Evolutionary conservation across 2,329 filamentous ascomycete species (phyloP).

Genomic region (Bipolaris sorokiniana): DNA sequence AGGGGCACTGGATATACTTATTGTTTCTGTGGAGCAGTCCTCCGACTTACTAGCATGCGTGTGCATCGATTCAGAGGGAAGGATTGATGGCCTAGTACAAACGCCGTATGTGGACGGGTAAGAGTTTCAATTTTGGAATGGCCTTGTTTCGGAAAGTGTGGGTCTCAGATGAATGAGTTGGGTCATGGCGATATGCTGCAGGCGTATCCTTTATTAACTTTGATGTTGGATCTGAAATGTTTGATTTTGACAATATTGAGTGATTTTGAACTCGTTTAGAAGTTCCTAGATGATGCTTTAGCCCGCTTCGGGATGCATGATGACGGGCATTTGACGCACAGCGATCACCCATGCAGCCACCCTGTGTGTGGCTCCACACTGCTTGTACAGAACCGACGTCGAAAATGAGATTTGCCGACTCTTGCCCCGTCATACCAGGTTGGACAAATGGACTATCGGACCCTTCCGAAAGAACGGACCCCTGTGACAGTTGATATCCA

Average conservation of each 20-base stretch:
- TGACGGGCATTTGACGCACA: neutral
- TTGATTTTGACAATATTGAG: neutral
- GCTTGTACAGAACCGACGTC: neutral
- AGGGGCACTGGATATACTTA: neutral
- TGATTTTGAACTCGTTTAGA: neutral
- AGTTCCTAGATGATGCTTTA: neutral
- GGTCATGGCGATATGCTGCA: too few species aligned
- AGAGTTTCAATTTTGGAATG: neutral
- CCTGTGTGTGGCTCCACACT: neutral
- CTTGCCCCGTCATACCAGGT: constrained; percentile 11
- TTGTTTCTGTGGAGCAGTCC: neutral
- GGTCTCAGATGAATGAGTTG: neutral
- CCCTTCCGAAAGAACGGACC: neutral
- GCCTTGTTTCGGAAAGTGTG: neutral
- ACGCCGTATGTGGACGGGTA: neutral
- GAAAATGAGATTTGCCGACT: constrained; percentile 11
- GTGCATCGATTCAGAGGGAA: too few species aligned
- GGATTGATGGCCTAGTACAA: neutral
- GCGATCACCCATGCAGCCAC: neutral
- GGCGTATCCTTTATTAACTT: neutral
- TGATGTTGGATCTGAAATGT: neutral
- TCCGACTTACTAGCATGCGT: neutral
- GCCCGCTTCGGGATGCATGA: neutral
- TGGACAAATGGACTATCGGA: constrained; percentile 7
- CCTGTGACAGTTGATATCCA: neutral